phyloP scores from a whole-genome alignment of 2,329 filamentous ascomycete genomes.

The Fusarium paranaense region DNA sequence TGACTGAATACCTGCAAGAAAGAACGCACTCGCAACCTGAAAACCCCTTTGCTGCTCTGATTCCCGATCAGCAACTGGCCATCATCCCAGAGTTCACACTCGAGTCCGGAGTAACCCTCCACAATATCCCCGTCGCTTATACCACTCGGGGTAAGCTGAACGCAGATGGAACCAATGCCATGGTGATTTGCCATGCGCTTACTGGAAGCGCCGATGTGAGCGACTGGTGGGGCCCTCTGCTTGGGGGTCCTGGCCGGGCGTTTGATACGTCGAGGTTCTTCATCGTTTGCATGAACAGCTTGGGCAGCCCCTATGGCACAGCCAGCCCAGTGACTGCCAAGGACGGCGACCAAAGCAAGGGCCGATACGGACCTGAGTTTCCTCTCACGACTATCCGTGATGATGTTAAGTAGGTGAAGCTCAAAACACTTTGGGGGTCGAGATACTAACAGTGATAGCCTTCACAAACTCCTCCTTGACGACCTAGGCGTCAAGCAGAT shows the following conservation, averaged over 20 bases:
- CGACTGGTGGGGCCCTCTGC: constrained; percentile 89
- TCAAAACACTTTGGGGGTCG: neutral
- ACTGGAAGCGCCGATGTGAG: constrained; percentile 87
- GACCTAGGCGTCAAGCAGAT: constrained; percentile 83
- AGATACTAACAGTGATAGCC: constrained; percentile 56
- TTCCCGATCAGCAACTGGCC: constrained; percentile 88
- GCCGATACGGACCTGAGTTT: constrained; percentile 93
- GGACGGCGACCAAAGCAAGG: constrained; percentile 80
- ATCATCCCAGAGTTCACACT: constrained; percentile 91
- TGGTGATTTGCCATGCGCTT: constrained; percentile 85
- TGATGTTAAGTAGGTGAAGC: constrained; percentile 81
- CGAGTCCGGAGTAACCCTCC: constrained; percentile 87
- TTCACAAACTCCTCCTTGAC: constrained; percentile 84
- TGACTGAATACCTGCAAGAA: constrained; percentile 75
- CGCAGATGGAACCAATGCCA: constrained; percentile 71
- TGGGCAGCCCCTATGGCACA: constrained; percentile 87
- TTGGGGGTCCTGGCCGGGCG: constrained; percentile 80
- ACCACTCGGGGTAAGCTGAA: constrained; percentile 73
- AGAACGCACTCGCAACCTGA: constrained; percentile 79
- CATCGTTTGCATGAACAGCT: constrained; percentile 85
- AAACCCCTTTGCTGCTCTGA: constrained; percentile 89
- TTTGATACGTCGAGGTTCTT: constrained; percentile 89
- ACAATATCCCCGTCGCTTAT: constrained; percentile 79
- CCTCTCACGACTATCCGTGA: constrained; percentile 95
- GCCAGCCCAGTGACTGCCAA: constrained; percentile 91